Evolutionary conservation across 208 protist species (phyloP).

Genomic region (Giardia muris): DNA sequence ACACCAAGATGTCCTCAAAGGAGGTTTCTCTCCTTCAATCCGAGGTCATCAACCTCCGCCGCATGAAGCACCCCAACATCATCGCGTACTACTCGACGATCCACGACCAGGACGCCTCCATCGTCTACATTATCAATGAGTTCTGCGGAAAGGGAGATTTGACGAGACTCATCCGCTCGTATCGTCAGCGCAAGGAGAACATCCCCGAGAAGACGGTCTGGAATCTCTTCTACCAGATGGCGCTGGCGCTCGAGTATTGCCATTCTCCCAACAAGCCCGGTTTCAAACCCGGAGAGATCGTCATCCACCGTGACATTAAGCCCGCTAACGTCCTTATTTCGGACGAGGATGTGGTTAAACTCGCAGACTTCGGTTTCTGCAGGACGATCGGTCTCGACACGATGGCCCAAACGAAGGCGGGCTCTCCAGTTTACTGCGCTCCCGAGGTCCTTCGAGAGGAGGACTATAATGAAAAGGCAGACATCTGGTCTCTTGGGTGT

Average conservation of each 20-base stretch:
- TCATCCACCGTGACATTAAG: slow-evolving; percentile 51
- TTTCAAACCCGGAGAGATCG: neutral
- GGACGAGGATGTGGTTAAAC: slow-evolving; percentile 37
- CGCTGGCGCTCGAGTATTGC: slow-evolving; percentile 34
- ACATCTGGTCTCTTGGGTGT: slow-evolving; percentile 52
- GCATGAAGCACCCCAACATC: slow-evolving; percentile 8
- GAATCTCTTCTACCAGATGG: slow-evolving; percentile 34
- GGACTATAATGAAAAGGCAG: slow-evolving; percentile 45
- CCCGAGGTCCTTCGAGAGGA: slow-evolving; percentile 39
- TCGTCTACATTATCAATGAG: slow-evolving; percentile 44
- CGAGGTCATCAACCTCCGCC: slow-evolving; percentile 50
- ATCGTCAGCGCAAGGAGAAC: slow-evolving; percentile 38
- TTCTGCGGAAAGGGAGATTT: slow-evolving; percentile 41
- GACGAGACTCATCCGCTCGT: slow-evolving; percentile 38
- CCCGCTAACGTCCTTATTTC: slow-evolving; percentile 49
- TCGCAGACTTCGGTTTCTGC: slow-evolving; percentile 52
- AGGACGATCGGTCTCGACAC: slow-evolving; percentile 32
- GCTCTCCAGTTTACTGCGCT: slow-evolving; percentile 50
- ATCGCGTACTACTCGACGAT: slow-evolving; percentile 31
- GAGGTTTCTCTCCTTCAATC: slow-evolving; percentile 61
- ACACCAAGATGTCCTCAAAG: slow-evolving; percentile 60
- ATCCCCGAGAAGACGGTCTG: slow-evolving; percentile 30
- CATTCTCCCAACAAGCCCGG: slow-evolving; percentile 21
- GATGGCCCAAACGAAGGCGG: slow-evolving; percentile 39
- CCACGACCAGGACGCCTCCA: slow-evolving; percentile 29